A percentile compares a stretch with the other conserved stretches of the same genome.
phyloP scores from a whole-genome alignment of 768 basidiomycete genomes.

The Lentinula raphanica region DNA sequence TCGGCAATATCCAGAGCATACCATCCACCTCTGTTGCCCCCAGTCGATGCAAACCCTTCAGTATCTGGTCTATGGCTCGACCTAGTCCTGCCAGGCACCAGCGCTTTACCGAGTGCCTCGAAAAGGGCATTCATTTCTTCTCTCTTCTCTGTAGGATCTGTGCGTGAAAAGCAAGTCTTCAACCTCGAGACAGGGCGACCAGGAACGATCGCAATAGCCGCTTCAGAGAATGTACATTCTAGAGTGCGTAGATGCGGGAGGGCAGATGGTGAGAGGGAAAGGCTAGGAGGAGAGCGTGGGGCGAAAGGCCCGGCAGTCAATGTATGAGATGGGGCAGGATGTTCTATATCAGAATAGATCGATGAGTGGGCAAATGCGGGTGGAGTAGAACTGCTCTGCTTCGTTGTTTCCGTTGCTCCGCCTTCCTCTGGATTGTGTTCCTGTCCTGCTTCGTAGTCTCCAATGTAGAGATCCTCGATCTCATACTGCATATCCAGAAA shows the following conservation, averaged over 20 bases:
- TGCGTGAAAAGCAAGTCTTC: constrained; percentile 64
- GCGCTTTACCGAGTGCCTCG: not conserved
- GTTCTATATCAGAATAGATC: constrained; percentile 2
- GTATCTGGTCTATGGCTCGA: not conserved
- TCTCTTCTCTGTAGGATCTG: constrained; percentile 42
- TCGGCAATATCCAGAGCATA: constrained; percentile 60
- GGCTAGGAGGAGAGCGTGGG: constrained; percentile 15
- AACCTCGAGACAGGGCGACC: constrained; percentile 54
- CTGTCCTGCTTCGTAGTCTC: constrained; percentile 34
- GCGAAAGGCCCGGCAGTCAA: constrained; percentile 20
- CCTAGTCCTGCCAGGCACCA: not conserved
- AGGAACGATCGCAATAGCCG: constrained; percentile 51
- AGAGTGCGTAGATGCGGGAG: constrained; percentile 48
- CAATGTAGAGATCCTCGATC: constrained; percentile 45
- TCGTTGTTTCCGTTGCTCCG: not conserved
- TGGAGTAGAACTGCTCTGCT: not conserved
- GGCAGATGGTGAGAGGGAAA: constrained; percentile 20
- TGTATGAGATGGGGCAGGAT: constrained; percentile 19
- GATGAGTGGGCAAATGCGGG: not conserved
- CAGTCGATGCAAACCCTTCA: not conserved
- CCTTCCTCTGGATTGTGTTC: not conserved
- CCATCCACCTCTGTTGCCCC: constrained; percentile 31
- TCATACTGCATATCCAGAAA: constrained; percentile 46
- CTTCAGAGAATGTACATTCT: constrained; percentile 67
- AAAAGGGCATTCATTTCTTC: constrained; percentile 47